Conservation (phyloP, 306 rosid genomes). For the Quercus bicolor region DNA sequence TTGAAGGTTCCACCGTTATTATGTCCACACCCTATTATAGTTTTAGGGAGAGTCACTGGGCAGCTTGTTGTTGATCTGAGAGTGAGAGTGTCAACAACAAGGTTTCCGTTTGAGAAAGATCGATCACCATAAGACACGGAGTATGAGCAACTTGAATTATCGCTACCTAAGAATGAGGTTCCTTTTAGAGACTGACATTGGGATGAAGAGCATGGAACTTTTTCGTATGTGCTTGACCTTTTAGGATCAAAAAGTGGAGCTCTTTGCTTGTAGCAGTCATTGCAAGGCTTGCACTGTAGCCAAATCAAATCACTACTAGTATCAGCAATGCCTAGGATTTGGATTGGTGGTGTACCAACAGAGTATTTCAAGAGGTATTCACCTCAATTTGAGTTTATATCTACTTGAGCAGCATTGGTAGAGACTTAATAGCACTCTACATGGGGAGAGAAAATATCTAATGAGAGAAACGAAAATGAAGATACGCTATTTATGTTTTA, state of each 20-base stretch:
- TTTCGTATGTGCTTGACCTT: constrained; percentile 29
- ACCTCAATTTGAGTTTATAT: neutral
- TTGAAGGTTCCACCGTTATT: constrained; percentile 8
- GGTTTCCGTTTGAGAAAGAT: neutral
- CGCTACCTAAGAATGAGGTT: neutral
- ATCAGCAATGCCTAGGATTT: constrained; percentile 33
- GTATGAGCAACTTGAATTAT: constrained; percentile 18
- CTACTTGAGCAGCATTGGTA: neutral
- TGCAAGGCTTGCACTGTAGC: constrained; percentile 54
- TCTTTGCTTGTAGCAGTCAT: constrained; percentile 26
- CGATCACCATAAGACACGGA: constrained; percentile 12
- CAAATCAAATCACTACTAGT: constrained; percentile 57
- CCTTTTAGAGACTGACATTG: neutral
- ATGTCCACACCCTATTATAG: constrained; percentile 46
- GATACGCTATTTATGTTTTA: too few relatives aligned
- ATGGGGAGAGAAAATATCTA: too few relatives aligned
- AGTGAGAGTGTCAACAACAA: too few relatives aligned
- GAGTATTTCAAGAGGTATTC: constrained; percentile 43
- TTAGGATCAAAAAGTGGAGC: constrained; percentile 37
- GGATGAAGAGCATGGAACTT: constrained; percentile 1
- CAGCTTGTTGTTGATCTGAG: too few relatives aligned
- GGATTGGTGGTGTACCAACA: constrained; percentile 50
- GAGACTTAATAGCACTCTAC: neutral
- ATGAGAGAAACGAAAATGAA: too few relatives aligned
- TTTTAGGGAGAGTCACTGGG: constrained; percentile 10